Base-by-base conservation (phyloP, 2,329 filamentous ascomycete genomes). In the Amauroascus niger region DNA sequence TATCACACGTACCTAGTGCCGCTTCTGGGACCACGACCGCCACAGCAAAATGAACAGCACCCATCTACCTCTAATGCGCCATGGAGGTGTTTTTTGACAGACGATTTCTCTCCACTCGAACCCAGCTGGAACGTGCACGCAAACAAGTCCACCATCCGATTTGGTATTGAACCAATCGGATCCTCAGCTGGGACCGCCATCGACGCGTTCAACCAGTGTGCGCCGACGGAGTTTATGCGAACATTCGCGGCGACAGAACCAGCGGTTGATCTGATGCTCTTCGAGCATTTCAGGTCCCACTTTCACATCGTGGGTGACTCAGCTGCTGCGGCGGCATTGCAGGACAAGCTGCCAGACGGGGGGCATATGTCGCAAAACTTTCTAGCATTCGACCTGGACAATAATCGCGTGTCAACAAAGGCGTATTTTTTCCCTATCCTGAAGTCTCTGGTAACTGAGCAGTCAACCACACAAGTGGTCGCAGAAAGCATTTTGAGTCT, bases 371-470 rank as follows among this genome's bases (percentile, higher is more conserved):
- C 43, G 6, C 43, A 46, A n/a, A 46, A 26, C 41, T 53, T 53
- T 16, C 44, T 26, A n/a, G 50, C 40, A 13, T 53, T 53, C 26
- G 50, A 53, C 33, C 40, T 53, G 4, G 30, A 16, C 30, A 40
- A 48, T 3, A 24, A 44, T 13, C 14, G 41, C 5, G 40, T 48
- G 7, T 20, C 39, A 16, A 48, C 18, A n/a, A 53, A 53, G 41
- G 50, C 50, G n/a, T 53, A 53, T 33, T 53, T 53, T 20, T 53
- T 53, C 32, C 50, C 50, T 7, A 41, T 20, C 5, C 13, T 48
- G 18, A 49, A 49, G 30, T 37, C 50, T 3, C n/a, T 20, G 13
- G 39, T 24, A 16, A 53, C 40, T 13, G 50, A 40, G 39, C 39
- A 30, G 40, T 47, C 50, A 6, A 48, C 16, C 39, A 18, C 40